Base-by-base conservation (phyloP, 164 flowering plant species). In the Nymphaea colorata region DNA sequence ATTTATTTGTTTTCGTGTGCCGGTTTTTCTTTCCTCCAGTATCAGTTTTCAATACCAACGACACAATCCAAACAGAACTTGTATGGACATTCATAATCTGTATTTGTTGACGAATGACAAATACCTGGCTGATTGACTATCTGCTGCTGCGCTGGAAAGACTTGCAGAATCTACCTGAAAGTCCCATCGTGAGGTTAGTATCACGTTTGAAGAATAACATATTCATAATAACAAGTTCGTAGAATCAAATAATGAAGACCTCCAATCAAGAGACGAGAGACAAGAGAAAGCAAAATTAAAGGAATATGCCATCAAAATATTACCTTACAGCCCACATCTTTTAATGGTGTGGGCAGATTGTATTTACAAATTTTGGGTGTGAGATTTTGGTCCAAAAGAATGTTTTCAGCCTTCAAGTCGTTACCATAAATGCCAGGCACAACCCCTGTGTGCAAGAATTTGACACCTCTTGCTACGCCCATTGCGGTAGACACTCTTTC, bases 381-480 rank as follows among this genome's bases (percentile, higher is more conserved):
- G 57, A 87, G 89, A 71, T 80, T 79, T 7, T 87, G 87, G 74
- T 93, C 96, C 77, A 93, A 69, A 74, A 86, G 61, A 41, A 93
- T 75, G 55, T 79, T 81, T n/a, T 87, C 86, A 5, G 80, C 82
- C 75, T 85, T 85, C 57, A 93, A 25, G 70, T 85, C 75, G 68
- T 84, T 93, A 17, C 91, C 87, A 59, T 77, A 84, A 59, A 85
- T 78, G 2, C 86, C 90, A 42, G 86, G 88, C 11, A 79, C 70
- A 41, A 82, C 67, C 62, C 86, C 90, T 2, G 83, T 78, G 72
- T 93, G 97, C 82, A 93, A 69, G 83, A 85, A 89, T 36, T 93
- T 92, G 44, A 87, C 70, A 64, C 96, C 98, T 70, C 83, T 84
- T 0, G 93, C 89, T 16, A 87, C 76, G 4, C 97, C 94, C 47